These are phyloP conservation scores for Aspergillus saccharolyticus DNA, from an alignment of 495 filamentous ascomycete species.

Conservation along the genomic window DNA sequence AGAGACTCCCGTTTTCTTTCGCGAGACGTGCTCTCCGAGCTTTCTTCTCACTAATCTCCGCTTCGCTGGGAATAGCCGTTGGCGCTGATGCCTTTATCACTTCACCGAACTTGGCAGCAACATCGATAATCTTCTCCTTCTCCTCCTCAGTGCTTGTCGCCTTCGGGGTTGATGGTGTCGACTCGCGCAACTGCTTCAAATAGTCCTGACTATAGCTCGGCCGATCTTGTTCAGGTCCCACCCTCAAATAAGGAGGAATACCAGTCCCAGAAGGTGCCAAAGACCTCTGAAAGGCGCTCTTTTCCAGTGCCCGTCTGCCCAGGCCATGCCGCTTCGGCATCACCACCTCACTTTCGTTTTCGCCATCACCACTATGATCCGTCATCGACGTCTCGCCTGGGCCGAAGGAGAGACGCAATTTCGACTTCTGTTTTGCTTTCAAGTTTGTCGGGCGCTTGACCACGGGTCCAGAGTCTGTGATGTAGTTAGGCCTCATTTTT, in stretches of 20 bases:
- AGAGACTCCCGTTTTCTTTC: conserved; percentile 61
- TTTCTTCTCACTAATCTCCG: conserved; percentile 93
- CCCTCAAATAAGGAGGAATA: conserved; percentile 49
- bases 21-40: conserved; percentile 75
- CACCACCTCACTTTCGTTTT: conserved; percentile 53
- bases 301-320: conserved; percentile 65
- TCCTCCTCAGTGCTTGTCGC: conserved; percentile 43
- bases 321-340: conserved; percentile 66
- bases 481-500: conserved; percentile 11
- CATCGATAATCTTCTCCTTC: conserved; percentile 59
- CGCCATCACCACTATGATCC: conserved; percentile 50
- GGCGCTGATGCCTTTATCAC: conserved; percentile 31
- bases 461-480: conserved; percentile 29
- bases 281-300: conserved; percentile 58
- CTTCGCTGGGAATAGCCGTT: conserved; percentile 67
- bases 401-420: conserved; percentile 71
- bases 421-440: conserved; percentile 61
- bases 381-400: conserved; percentile 52
- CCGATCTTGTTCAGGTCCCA: conserved; percentile 59
- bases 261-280: conserved; percentile 35
- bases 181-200: conserved; percentile 74
- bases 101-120: conserved; percentile 59
- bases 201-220: conserved; percentile 85
- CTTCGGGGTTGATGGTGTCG: conserved; percentile 75
- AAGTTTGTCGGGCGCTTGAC: conserved; percentile 37